These are phyloP conservation scores for Alopecurus myosuroides DNA, from an alignment of 176 grass and related monocot genomes.

Conservation along the genomic window DNA sequence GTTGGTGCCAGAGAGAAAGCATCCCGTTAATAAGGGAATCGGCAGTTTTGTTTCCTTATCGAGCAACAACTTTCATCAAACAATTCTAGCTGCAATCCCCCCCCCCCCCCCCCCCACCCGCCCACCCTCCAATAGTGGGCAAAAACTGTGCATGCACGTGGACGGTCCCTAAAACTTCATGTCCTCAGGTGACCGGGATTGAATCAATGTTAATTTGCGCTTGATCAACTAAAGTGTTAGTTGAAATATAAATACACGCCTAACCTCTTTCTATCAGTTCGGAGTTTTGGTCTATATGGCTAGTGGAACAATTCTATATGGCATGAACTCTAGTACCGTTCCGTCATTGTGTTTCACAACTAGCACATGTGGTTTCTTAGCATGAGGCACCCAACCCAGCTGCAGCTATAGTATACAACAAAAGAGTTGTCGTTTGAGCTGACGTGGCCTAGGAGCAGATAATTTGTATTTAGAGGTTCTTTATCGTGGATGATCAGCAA, in stretches of 20 bases:
- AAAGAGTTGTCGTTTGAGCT: not conserved
- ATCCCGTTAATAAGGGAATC: not conserved
- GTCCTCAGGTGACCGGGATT: not conserved
- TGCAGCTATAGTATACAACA: not conserved
- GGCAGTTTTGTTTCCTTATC: not conserved
- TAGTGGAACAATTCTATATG: too few relatives aligned
- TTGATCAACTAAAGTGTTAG: not conserved
- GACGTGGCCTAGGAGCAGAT: not conserved
- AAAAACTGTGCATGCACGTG: constrained; percentile 8
- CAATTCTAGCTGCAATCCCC: not conserved
- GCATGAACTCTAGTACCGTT: too few relatives aligned
- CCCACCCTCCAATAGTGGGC: too few relatives aligned
- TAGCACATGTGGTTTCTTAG: not conserved
- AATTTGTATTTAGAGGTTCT: not conserved
- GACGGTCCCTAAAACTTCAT: not conserved
- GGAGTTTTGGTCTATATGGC: too few relatives aligned
- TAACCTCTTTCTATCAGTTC: too few relatives aligned
- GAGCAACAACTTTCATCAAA: not conserved
- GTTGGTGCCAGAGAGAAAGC: not conserved
- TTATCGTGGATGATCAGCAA: not conserved
- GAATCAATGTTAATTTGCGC: not conserved
- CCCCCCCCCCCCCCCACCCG: too few relatives aligned
- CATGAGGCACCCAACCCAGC: not conserved
- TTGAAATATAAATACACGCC: too few relatives aligned
- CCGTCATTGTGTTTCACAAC: too few relatives aligned